Evolutionary conservation across 306 rosid genomes (phyloP), one percentile per base, ranked within the genome.

Genomic region (Lupinus albus): DNA sequence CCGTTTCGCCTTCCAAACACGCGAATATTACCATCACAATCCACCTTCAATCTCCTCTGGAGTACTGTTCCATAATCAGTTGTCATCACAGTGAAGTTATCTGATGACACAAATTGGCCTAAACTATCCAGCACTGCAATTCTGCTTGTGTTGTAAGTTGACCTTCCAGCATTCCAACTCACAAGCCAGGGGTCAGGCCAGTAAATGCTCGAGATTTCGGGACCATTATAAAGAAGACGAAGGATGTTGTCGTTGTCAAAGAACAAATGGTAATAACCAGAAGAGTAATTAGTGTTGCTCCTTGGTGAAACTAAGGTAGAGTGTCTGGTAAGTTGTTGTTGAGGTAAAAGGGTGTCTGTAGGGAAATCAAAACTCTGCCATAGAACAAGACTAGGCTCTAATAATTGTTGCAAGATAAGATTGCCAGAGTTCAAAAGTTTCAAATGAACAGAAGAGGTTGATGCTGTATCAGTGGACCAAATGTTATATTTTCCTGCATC

Each of bases 321-420:
- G 6, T 35, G 13, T 65, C 81, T 41, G 12, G 84, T 79, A 66
- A 85, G 39, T 5, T 53, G 64, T 53, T 85, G 94, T 2, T 18
- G 55, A 7, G 88, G 83, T 1, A 87, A 69, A 52, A 81, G 85
- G 0, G 94, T 87, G 12, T 83, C 83, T 0, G 86, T 83, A 0
- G 87, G 90, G 6, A 33, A 85, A 70, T 72, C 76, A 42, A 85
- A 81, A 70, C 87, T 81, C 30, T 83, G 72, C 90, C 90, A 87
- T 16, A 85, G 51, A 21, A 60, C 18, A 11, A 35, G 42, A 13
- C 41, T 55, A 7, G 16, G 6, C 7, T 16, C 7, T 10, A 3
- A n/a, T n/a, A n/a, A 67, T 0, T 66, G 16, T 0, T 5, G 41
- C 2, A 87, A 20, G 48, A 83, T 74, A 38, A 85, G 82, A 68